Base-by-base conservation (phyloP, 495 filamentous ascomycete species). In the Pyrenula aspistea region DNA sequence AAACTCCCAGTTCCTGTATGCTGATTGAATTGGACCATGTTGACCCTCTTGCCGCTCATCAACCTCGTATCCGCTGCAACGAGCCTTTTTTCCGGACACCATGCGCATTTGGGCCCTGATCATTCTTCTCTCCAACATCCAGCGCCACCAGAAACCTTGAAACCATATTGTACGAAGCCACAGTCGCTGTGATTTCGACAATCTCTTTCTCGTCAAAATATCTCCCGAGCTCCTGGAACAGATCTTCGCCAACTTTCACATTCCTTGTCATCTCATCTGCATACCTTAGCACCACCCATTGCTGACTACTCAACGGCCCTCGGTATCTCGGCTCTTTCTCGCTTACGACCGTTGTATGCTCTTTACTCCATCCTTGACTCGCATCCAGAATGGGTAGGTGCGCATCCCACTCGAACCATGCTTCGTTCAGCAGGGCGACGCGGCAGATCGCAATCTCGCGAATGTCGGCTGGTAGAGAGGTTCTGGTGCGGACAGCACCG, bases 101-200 rank as follows among this genome's bases (percentile, higher is more conserved):
- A 4, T 42, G 31, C 4, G 31, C 31, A 15, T 52, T 19, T 21
- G 50, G 50, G 19, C 19, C 50, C 19, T 52, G n/a, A 21, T 4
- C 50, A 52, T 52, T 57, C 21, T 22, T 76, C 66, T 85, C 81
- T 20, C 80, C 81, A 73, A 91, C 87, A 71, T 92, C 85, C 60
- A 95, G 65, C 20, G 88, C 88, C 25, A 94, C 88, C 60, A 94
- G 68, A 62, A 94, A 92, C 52, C 89, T 76, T 61, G 85, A 88
- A 11, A 95, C 89, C 68, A 87, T 90, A 65, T 94, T 94, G 65
- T 95, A 94, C 24, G 81, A 82, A n/a, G 84, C 87, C 59, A 85
- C 81, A 22, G 86, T 89, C 15, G 87, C 81, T 56, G 84, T 88
- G 58, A 91, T 76, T 73, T 93, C 88, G 31, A 91, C 85, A 31